Base-by-base conservation (phyloP, 2,329 filamentous ascomycete species). In the Pseudocercospora fuligena region DNA sequence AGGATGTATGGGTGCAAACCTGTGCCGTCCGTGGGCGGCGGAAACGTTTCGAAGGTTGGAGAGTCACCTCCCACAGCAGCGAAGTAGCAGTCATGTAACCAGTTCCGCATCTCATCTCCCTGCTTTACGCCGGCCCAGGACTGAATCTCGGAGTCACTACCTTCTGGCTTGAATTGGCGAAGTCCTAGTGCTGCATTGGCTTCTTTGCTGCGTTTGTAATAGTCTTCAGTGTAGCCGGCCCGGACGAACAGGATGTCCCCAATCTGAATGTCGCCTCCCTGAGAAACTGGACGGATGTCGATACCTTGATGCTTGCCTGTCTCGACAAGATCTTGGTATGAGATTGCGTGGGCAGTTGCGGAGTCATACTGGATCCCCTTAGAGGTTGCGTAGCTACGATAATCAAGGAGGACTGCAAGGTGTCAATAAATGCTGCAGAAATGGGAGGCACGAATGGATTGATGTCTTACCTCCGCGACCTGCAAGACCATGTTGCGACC, bases 61-160 rank as follows among this genome's bases (percentile, higher is more conserved):
- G 84, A 80, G 74, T 92, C 90, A 0, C 88, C 87, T 0, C 85
- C 88, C 1, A 90, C 88, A 0, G 86, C 87, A 0, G 89, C 82
- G 70, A 92, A 92, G 61, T 89, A 88, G 70, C 84, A 86, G 73
- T 92, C 88, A 80, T 91, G 90, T 66, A 92, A 69, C 89, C 89
- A 92, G 61, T 86, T 84, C 7, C 87, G 80, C 3, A 89, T 84
- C 53, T 84, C 84, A 57, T 86, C 78, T 59, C 86, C 84, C 69
- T 86, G 85, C 56, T 81, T 81, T 2, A 88, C 64, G 0, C 86
- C 86, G 0, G 82, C 82, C 72, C 82, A 87, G 8, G 77, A 63
- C 58, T 82, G 76, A 2, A 69, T 65, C 40, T 69, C 56, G 23
- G 58, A n/a, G 6, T 80, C 77, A 7, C 80, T 81, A 47, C 80